phyloP scores from a whole-genome alignment of 1,284 basidiomycete genomes.

The Tranzscheliella williamsii region DNA sequence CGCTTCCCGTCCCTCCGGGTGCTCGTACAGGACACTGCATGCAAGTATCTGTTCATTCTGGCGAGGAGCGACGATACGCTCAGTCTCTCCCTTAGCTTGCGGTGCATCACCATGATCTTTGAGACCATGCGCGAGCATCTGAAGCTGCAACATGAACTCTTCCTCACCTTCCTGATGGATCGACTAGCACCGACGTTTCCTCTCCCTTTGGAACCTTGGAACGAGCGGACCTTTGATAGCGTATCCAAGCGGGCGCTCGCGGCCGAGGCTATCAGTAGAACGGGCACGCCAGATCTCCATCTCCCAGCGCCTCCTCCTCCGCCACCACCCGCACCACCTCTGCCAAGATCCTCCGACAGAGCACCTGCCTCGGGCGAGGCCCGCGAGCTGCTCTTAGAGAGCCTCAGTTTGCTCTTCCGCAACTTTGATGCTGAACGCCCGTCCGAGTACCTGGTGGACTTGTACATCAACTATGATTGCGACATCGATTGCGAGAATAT shows the following conservation, averaged over 20 bases:
- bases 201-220: conserved; percentile 57
- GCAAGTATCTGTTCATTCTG: conserved; percentile 84
- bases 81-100: conserved; percentile 78
- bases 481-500: conserved; percentile 95
- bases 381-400: conserved; percentile 86
- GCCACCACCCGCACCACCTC: conserved; percentile 64
- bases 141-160: conserved; percentile 95
- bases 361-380: conserved; percentile 72
- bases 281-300: conserved; percentile 8
- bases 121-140: conserved; percentile 83
- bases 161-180: conserved; percentile 89
- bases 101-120: conserved; percentile 84
- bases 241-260: conserved; percentile 27
- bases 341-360: conserved; percentile 69
- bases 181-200: conserved; percentile 67
- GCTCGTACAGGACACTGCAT: conserved; percentile 82
- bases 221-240: conserved; percentile 57
- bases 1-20: conserved; percentile 71
- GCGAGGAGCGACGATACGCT: conserved; percentile 74
- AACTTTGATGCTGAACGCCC: conserved; percentile 41
- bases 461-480: conserved; percentile 96
- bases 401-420: conserved; percentile 74
- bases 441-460: conserved; percentile 88
- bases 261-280: conserved; percentile 11
- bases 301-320: conserved; percentile 63